Percentiles rank a stretch among this genome's conserved stretches.
These are phyloP conservation scores for Ilyonectria robusta DNA, from an alignment of 2,329 filamentous ascomycete species.

Conservation along the genomic window DNA sequence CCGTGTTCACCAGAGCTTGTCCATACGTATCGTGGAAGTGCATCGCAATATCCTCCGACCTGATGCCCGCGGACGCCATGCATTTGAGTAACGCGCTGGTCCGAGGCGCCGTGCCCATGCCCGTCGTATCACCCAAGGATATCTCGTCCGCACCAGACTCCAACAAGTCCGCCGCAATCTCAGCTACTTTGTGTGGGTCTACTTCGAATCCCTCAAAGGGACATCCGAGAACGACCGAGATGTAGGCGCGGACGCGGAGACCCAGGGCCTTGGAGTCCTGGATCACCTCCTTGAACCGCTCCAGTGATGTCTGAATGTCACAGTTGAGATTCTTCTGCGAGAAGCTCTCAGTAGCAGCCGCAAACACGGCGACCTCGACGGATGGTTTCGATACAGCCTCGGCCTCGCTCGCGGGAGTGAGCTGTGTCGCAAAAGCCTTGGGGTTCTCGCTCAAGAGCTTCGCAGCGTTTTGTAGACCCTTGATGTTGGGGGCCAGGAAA, in stretches of 20 bases:
- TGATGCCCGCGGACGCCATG: slow-evolving; percentile 76
- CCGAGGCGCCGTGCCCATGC: slow-evolving; percentile 86
- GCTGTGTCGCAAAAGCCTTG: slow-evolving; percentile 65
- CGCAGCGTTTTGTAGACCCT: slow-evolving; percentile 77
- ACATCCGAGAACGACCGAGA: slow-evolving; percentile 86
- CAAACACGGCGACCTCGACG: slow-evolving; percentile 84
- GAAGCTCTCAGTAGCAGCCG: slow-evolving; percentile 85
- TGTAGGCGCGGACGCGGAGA: slow-evolving; percentile 81
- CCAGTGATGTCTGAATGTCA: slow-evolving; percentile 80
- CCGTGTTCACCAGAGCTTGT: slow-evolving; percentile 86
- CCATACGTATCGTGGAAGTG: slow-evolving; percentile 94
- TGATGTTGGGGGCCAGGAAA: slow-evolving; percentile 84
- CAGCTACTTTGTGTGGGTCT: slow-evolving; percentile 73
- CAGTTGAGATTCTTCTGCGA: slow-evolving; percentile 88
- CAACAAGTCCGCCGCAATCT: slow-evolving; percentile 78
- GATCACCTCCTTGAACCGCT: slow-evolving; percentile 79
- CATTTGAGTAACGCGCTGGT: slow-evolving; percentile 76
- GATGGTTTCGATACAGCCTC: slow-evolving; percentile 60
- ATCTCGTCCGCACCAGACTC: slow-evolving; percentile 94
- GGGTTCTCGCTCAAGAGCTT: slow-evolving; percentile 67
- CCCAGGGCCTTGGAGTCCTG: slow-evolving; percentile 74
- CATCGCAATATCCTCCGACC: slow-evolving; percentile 80
- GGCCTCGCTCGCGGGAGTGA: slow-evolving; percentile 57
- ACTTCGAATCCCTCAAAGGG: slow-evolving; percentile 80
- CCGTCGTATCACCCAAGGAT: slow-evolving; percentile 90